Evolutionary conservation across 1,284 basidiomycete species (phyloP).

Genomic region (Ganoderma multipileum): DNA sequence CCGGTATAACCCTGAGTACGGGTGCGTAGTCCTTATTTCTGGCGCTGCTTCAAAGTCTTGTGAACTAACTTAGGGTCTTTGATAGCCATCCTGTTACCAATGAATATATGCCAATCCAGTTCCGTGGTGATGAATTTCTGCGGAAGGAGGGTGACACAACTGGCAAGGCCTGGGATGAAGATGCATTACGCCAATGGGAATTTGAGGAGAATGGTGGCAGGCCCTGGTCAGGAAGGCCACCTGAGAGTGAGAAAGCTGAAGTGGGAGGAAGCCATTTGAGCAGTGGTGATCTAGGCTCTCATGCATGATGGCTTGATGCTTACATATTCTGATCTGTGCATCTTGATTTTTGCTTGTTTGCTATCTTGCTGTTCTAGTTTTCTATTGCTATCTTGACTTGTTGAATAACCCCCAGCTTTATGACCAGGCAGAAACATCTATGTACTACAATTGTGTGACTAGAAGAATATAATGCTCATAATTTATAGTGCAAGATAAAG

Average conservation of each 20-base stretch:
- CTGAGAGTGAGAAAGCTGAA: not conserved
- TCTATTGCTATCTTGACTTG: too few species aligned
- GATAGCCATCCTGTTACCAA: slow-evolving; percentile 78
- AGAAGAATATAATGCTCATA: not conserved
- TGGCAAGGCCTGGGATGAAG: slow-evolving; percentile 79
- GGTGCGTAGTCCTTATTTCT: slow-evolving; percentile 49
- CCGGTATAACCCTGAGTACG: slow-evolving; percentile 81
- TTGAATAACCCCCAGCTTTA: not conserved
- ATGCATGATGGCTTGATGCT: not conserved
- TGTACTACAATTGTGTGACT: slow-evolving; percentile 3
- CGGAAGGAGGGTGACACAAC: slow-evolving; percentile 56
- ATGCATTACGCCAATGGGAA: slow-evolving; percentile 79
- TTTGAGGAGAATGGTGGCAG: slow-evolving; percentile 62
- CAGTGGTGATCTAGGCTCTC: not conserved
- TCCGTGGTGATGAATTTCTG: slow-evolving; percentile 57
- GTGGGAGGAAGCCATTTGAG: not conserved
- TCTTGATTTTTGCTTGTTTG: slow-evolving; percentile 11
- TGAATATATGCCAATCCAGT: slow-evolving; percentile 57
- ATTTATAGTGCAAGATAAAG: slow-evolving; percentile 15
- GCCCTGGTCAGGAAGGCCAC: slow-evolving; percentile 66
- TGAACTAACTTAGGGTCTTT: not conserved
- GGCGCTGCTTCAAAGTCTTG: not conserved
- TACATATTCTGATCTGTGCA: not conserved
- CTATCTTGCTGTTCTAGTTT: not conserved
- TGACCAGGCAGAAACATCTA: not conserved